Percentiles rank a stretch among this genome's conserved stretches.
These are phyloP conservation scores for Fusarium camptoceras DNA, from an alignment of 2,329 filamentous ascomycete species.

Conservation along the genomic window DNA sequence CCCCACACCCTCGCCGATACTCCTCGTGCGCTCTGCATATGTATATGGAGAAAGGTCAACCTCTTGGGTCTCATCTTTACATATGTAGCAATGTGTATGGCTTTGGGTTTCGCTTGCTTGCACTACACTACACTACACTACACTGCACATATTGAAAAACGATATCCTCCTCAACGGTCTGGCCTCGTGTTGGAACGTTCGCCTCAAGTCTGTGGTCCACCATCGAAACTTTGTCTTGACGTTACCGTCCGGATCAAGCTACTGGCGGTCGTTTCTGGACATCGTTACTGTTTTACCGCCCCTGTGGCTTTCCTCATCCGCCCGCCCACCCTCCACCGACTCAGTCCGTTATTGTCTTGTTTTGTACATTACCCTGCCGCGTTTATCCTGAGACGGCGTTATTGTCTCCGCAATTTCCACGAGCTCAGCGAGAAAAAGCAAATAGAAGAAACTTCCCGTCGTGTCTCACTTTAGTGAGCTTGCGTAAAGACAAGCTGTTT, in stretches of 20 bases:
- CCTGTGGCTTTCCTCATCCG: conserved; percentile 36
- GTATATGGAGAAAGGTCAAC: conserved; percentile 43
- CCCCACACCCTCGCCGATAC: conserved; percentile 44
- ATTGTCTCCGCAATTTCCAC: conserved; percentile 43
- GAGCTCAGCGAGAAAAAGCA: conserved; percentile 44
- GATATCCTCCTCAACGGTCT: conserved; percentile 43
- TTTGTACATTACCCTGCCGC: conserved; percentile 34
- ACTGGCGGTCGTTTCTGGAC: conserved; percentile 34
- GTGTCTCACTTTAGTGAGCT: conserved; percentile 42
- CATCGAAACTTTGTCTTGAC: conserved; percentile 36
- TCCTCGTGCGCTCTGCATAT: conserved; percentile 45
- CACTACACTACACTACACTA: conserved; percentile 27
- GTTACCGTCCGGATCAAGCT: conserved; percentile 39
- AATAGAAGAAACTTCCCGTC: conserved; percentile 37
- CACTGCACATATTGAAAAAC: conserved; percentile 32
- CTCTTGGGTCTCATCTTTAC: conserved; percentile 42
- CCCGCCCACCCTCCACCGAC: conserved; percentile 35
- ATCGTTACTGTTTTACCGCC: conserved; percentile 28
- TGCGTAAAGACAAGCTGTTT: conserved; percentile 33
- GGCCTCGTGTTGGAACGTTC: conserved; percentile 44
- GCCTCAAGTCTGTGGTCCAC: conserved; percentile 34
- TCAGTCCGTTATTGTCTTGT: conserved; percentile 34
- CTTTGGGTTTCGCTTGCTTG: conserved; percentile 39
- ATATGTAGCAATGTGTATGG: conserved; percentile 45
- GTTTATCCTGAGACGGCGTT: conserved; percentile 32